Conservation (phyloP, 805 yeast genomes). For the Saccharomycopsis sp. region DNA sequence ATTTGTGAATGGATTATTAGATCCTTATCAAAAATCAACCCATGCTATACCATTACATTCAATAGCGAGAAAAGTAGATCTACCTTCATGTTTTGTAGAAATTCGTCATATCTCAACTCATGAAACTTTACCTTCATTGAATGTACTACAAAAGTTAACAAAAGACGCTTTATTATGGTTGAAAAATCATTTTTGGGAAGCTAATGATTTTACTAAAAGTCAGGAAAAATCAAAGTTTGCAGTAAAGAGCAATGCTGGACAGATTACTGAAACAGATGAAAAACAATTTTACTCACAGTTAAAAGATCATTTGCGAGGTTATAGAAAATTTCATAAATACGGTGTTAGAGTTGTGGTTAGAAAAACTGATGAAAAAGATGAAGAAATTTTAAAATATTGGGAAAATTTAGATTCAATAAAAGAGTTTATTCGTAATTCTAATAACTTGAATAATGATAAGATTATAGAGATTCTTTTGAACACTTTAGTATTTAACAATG, state of each 20-base stretch:
- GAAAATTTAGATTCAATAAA: slow-evolving; percentile 34
- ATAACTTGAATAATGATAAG: too few species aligned
- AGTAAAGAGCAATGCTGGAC: neutral
- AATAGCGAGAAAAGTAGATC: slow-evolving; percentile 54
- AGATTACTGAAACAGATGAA: slow-evolving; percentile 1
- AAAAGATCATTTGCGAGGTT: slow-evolving; percentile 32
- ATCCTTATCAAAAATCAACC: slow-evolving; percentile 71
- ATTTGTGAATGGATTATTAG: slow-evolving; percentile 86
- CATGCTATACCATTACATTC: slow-evolving; percentile 71
- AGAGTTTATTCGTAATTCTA: slow-evolving; percentile 1
- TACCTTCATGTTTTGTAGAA: slow-evolving; percentile 83
- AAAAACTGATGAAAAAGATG: slow-evolving; percentile 25
- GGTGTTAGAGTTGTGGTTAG: slow-evolving; percentile 24
- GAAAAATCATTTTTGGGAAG: slow-evolving; percentile 59
- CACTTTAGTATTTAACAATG: too few species aligned
- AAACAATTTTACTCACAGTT: slow-evolving; percentile 15
- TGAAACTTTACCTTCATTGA: slow-evolving; percentile 66
- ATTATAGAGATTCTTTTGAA: too few species aligned
- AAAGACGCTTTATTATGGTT: slow-evolving; percentile 67
- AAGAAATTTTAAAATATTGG: slow-evolving; percentile 31
- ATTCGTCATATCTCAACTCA: slow-evolving; percentile 87
- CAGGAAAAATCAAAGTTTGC: neutral
- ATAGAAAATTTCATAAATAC: slow-evolving; percentile 39
- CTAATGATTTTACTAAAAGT: slow-evolving; percentile 4
- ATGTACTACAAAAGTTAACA: slow-evolving; percentile 51